Evolutionary conservation across 805 yeast genomes (phyloP).

Genomic region (Scheffersomyces lignosus): DNA sequence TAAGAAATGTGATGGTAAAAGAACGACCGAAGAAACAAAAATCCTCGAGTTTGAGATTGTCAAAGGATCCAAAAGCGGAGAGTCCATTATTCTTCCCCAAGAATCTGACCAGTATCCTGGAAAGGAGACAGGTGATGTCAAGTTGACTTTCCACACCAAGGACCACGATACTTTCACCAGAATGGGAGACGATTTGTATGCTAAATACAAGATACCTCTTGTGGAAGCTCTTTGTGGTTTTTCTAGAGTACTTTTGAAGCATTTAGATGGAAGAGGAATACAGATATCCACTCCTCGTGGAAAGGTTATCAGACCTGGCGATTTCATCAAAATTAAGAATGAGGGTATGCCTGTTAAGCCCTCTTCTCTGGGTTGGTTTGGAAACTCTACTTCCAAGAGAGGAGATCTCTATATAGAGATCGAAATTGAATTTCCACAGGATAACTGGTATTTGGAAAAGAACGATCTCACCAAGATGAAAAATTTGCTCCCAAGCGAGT

Average conservation of each 20-base stretch:
- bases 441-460: constrained; percentile 79
- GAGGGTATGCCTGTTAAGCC: constrained; percentile 81
- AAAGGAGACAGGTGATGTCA: constrained; percentile 73
- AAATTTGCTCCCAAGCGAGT: constrained; percentile 52
- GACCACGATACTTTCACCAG: constrained; percentile 53
- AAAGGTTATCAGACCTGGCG: constrained; percentile 78
- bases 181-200: constrained; percentile 62
- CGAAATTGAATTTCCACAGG: constrained; percentile 79
- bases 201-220: constrained; percentile 60
- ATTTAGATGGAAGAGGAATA: constrained; percentile 77
- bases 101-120: constrained; percentile 82
- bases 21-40: constrained; percentile 62
- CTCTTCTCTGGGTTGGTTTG: constrained; percentile 26
- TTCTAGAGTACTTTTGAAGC: constrained; percentile 59
- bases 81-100: constrained; percentile 57
- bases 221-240: constrained; percentile 88
- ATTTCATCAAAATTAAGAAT: constrained; percentile 56
- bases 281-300: constrained; percentile 69
- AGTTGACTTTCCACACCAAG: constrained; percentile 57
- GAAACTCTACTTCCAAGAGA: constrained; percentile 21
- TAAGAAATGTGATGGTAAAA: constrained; percentile 69
- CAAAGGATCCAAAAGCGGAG: constrained; percentile 67
- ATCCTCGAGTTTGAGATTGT: constrained; percentile 74
- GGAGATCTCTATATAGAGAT: constrained; percentile 75
- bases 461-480: constrained; percentile 57